Evolutionary conservation across 257 asterid species (phyloP).

Genomic region (Voacanga thouarsii): DNA sequence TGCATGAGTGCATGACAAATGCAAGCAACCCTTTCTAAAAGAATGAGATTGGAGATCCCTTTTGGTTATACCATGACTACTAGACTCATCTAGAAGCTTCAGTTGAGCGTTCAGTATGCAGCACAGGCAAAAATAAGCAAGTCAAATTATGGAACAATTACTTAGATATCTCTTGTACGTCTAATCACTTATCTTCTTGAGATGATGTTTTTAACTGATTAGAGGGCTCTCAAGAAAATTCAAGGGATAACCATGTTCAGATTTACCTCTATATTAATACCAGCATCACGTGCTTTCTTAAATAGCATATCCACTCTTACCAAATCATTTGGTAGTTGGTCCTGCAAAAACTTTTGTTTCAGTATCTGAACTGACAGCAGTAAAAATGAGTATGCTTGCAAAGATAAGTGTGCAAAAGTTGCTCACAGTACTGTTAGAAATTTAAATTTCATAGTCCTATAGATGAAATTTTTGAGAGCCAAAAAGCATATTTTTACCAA

Average conservation of each 20-base stretch:
- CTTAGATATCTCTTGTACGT: not conserved
- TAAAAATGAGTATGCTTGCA: not conserved
- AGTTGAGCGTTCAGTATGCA: not conserved
- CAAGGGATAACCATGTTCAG: not conserved
- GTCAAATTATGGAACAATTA: not conserved
- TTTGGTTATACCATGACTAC: not conserved
- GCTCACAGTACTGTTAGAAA: not conserved
- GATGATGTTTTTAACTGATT: not conserved
- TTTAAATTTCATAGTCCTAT: not conserved
- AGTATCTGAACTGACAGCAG: conserved; percentile 13
- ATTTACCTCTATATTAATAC: conserved; percentile 68
- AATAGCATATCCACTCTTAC: conserved; percentile 77
- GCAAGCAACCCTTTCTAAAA: not conserved
- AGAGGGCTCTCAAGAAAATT: not conserved
- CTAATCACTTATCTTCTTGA: not conserved
- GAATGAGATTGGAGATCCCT: not conserved
- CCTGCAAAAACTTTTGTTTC: conserved; percentile 45
- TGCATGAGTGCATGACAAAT: not conserved
- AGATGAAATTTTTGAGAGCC: not conserved
- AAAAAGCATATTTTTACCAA: not conserved
- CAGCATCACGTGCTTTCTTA: conserved; percentile 81
- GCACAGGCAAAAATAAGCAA: not conserved
- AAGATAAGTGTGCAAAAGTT: no score
- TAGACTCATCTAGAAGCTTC: not conserved
- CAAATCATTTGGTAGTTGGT: conserved; percentile 77